These are phyloP conservation scores for Elasticomyces elasticus DNA, from an alignment of 495 filamentous ascomycete species.

Conservation along the genomic window DNA sequence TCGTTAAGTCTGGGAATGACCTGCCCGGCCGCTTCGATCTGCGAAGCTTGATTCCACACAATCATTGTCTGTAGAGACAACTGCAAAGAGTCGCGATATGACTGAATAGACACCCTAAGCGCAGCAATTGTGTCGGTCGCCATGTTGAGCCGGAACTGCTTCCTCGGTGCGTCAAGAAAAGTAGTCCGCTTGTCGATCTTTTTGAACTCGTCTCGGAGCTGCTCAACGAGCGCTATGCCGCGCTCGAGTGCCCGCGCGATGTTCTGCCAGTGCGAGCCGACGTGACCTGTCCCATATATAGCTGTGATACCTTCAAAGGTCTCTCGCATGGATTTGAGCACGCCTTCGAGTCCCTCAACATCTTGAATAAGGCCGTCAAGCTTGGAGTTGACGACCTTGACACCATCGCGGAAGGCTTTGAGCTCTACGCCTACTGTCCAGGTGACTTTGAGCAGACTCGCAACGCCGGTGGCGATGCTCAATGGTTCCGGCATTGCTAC, in stretches of 20 bases:
- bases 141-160: conserved; percentile 18
- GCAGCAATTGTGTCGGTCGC: conserved; percentile 10
- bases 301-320: conserved; percentile 12
- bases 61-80: conserved; percentile 19
- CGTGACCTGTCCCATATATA: conserved; percentile 12
- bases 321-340: conserved; percentile 18
- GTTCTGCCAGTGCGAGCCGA: conserved; percentile 19
- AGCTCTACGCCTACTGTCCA: conserved; percentile 8
- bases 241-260: conserved; percentile 8
- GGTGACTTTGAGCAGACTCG: conserved; percentile 14
- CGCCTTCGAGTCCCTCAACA: conserved; percentile 16
- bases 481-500: conserved; percentile 19
- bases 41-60: conserved; percentile 17
- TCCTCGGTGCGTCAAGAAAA: conserved; percentile 13
- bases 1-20: conserved; percentile 17
- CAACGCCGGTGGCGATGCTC: conserved; percentile 14
- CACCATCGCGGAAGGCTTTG: conserved; percentile 19
- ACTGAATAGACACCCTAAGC: conserved; percentile 14
- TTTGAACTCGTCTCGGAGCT: conserved; percentile 6
- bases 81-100: conserved; percentile 13
- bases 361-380: conserved; percentile 13
- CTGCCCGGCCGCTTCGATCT: conserved; percentile 8
- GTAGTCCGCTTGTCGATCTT: conserved; percentile 9
- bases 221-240: conserved; percentile 6
- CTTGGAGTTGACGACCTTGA: conserved; percentile 8